These are phyloP conservation scores for Wakefieldia striispora DNA, from an alignment of 768 basidiomycete genomes.

Conservation along the genomic window DNA sequence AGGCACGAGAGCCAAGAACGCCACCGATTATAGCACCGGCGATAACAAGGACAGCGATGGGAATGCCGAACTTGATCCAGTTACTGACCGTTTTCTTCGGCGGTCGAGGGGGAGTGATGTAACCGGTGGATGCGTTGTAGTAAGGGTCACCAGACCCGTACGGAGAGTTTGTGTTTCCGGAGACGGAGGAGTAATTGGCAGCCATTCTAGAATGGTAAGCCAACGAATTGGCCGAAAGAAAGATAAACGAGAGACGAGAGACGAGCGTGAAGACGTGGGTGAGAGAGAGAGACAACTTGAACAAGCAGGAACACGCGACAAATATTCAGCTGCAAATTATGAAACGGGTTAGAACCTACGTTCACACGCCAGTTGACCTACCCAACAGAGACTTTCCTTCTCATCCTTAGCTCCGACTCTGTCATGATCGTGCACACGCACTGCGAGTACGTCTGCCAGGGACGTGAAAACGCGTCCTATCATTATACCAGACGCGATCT, in stretches of 20 bases:
- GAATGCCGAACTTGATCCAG: conserved; percentile 77
- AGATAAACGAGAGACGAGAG: conserved; percentile 24
- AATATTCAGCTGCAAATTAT: no score
- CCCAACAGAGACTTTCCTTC: no score
- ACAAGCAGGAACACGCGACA: no score
- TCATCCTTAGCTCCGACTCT: no score
- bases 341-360: conserved; percentile 1
- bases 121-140: conserved; percentile 70
- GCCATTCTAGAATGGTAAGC: conserved; percentile 36
- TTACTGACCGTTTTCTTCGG: conserved; percentile 56
- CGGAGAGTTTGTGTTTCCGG: conserved; percentile 35
- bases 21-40: conserved; percentile 73
- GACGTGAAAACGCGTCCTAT: no score
- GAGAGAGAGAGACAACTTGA: not conserved
- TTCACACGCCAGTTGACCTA: conserved; percentile 11
- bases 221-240: conserved; percentile 10
- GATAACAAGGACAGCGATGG: conserved; percentile 61
- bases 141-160: conserved; percentile 66
- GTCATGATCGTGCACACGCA: no score
- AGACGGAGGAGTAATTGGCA: conserved; percentile 37
- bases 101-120: conserved; percentile 48
- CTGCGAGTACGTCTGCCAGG: no score
- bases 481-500: no score
- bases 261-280: not conserved
- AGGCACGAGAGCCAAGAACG: conserved; percentile 66